A percentile compares a stretch with the other conserved stretches of the same genome.
These are phyloP conservation scores for Penicillium cataractarum DNA, from an alignment of 495 filamentous ascomycete species.

Conservation along the genomic window DNA sequence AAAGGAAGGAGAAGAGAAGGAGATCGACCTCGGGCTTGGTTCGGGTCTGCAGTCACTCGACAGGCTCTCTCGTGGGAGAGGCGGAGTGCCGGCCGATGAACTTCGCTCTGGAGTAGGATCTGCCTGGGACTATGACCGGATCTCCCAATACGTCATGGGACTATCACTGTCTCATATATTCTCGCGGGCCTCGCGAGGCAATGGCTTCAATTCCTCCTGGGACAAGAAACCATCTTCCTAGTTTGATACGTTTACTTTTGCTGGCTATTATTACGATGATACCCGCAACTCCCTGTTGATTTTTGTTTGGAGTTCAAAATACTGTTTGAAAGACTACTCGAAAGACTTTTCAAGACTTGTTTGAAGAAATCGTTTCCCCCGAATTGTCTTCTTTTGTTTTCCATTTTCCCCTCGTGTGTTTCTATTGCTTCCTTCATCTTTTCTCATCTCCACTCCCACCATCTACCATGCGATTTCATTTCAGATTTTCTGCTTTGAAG, in stretches of 20 bases:
- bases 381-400: too few relatives aligned
- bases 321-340: too few relatives aligned
- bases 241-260: background rate
- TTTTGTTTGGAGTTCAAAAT: background rate
- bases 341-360: too few relatives aligned
- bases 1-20: background rate
- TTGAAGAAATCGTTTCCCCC: too few relatives aligned
- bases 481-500: background rate
- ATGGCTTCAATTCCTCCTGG: background rate
- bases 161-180: conserved; percentile 16
- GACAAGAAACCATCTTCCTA: background rate
- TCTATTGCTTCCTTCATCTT: background rate
- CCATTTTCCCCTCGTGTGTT: background rate
- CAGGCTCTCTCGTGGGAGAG: conserved; percentile 5
- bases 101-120: background rate
- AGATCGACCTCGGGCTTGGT: conserved; percentile 1
- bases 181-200: conserved; percentile 4
- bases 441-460: background rate
- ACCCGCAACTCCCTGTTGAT: background rate
- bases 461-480: background rate
- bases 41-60: conserved; percentile 8
- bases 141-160: conserved; percentile 14
- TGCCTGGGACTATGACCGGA: background rate
- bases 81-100: background rate
- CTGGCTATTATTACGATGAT: background rate